These are phyloP conservation scores for Symbiodinium pilosum DNA, from an alignment of 73 alveolate genomes.

Conservation along the genomic window DNA sequence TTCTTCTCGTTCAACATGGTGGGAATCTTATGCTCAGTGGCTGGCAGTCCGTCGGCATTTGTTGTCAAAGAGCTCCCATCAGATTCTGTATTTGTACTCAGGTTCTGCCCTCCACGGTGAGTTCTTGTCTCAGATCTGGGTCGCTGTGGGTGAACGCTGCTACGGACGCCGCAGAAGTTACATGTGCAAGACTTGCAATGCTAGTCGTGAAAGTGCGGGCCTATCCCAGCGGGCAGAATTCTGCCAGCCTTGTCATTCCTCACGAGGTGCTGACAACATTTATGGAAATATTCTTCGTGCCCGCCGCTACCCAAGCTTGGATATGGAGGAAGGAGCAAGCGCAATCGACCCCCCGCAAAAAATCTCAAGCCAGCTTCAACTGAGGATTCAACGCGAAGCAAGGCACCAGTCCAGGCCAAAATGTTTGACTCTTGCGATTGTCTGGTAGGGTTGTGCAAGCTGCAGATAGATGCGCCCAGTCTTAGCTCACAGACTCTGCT, in stretches of 20 bases:
- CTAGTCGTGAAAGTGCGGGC: too few relatives aligned
- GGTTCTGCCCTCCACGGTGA: constrained; percentile 98
- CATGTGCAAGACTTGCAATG: too few relatives aligned
- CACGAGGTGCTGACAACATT: constrained; percentile 99
- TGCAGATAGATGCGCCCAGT: too few relatives aligned
- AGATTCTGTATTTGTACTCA: background rate
- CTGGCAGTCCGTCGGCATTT: background rate
- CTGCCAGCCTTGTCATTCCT: background rate
- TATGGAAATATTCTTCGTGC: constrained; percentile 98
- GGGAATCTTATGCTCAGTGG: background rate
- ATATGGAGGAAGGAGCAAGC: background rate
- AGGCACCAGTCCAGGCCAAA: too few relatives aligned
- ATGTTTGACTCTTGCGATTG: too few relatives aligned
- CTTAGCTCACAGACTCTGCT: too few relatives aligned
- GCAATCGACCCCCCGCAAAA: background rate
- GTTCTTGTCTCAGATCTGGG: too few relatives aligned
- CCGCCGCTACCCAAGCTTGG: constrained; percentile 96
- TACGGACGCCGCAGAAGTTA: too few relatives aligned
- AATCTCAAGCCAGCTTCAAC: background rate
- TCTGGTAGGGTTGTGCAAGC: too few relatives aligned
- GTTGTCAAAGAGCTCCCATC: background rate
- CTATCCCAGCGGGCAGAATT: background rate
- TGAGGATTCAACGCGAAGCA: constrained; percentile 67
- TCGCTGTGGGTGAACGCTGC: too few relatives aligned
- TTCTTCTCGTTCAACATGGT: constrained; percentile 99